Conservation (phyloP, 176 grass and related monocot species). For the Tillandsia leiboldiana region DNA sequence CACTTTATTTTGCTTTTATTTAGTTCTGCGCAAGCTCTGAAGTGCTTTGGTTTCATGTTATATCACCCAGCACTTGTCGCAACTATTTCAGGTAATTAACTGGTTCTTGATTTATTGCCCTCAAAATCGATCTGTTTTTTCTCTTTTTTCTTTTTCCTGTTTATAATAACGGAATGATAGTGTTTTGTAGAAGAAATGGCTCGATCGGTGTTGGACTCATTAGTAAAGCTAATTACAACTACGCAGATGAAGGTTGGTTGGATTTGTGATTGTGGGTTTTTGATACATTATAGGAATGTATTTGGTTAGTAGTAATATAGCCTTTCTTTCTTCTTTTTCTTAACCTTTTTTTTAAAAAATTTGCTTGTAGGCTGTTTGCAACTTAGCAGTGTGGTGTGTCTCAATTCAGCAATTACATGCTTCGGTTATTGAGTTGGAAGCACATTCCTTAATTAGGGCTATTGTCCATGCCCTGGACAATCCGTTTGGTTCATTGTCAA, state of each 20-base stretch:
- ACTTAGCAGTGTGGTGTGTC: constrained; percentile 75
- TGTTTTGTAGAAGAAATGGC: constrained; percentile 35
- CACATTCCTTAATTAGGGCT: constrained; percentile 28
- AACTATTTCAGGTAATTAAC: constrained; percentile 40
- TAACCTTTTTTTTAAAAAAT: constrained; percentile 16
- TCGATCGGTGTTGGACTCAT: constrained; percentile 35
- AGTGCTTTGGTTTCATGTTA: constrained; percentile 73
- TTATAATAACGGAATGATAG: not conserved
- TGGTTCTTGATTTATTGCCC: too few species aligned
- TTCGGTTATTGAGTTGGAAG: constrained; percentile 30
- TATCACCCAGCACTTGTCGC: constrained; percentile 64
- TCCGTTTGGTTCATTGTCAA: constrained; percentile 72
- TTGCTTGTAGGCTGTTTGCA: constrained; percentile 51
- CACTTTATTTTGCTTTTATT: not conserved
- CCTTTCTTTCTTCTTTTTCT: not conserved
- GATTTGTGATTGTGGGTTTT: not conserved
- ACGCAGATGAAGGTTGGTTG: constrained; percentile 59
- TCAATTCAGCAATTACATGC: constrained; percentile 58
- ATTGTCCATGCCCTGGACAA: constrained; percentile 70
- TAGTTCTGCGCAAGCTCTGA: constrained; percentile 37
- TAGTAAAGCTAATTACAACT: constrained; percentile 52
- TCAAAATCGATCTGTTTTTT: not conserved
- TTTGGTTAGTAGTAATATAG: constrained; percentile 1
- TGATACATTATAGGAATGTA: constrained; percentile 6
- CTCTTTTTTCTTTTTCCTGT: not conserved